These are phyloP conservation scores for Polytolypa hystricis DNA, from an alignment of 2,329 filamentous ascomycete species.

Conservation along the genomic window DNA sequence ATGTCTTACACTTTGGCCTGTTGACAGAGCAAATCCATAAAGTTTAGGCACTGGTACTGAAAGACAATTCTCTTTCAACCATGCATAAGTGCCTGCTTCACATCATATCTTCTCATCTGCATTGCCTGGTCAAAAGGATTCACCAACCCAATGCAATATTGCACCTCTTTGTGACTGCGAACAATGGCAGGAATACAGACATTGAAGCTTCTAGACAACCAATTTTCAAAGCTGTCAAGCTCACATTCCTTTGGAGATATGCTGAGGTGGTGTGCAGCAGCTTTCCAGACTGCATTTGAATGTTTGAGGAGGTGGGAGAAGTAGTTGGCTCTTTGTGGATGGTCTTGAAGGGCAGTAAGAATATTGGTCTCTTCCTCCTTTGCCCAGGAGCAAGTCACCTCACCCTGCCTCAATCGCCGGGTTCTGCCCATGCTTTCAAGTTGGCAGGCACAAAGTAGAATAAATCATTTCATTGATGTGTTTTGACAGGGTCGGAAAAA, in stretches of 20 bases:
- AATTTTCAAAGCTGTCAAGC: slow-evolving; percentile 2
- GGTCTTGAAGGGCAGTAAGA: slow-evolving; percentile 7
- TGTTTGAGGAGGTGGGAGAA: slow-evolving; percentile 1
- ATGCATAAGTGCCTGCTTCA: slow-evolving; percentile 8
- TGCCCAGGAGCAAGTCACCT: slow-evolving; percentile 3
- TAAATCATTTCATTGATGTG: too few species aligned
- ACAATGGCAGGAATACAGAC: slow-evolving; percentile 18
- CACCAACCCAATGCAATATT: slow-evolving; percentile 6
- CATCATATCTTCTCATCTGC: slow-evolving; percentile 9
- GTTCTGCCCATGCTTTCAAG: slow-evolving; percentile 1
- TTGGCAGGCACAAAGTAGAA: too few species aligned
- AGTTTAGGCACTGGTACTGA: slow-evolving; percentile 11
- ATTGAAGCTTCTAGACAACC: slow-evolving; percentile 27
- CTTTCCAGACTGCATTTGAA: slow-evolving; percentile 2
- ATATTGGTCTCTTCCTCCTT: slow-evolving; percentile 1
- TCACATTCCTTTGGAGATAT: slow-evolving; percentile 7
- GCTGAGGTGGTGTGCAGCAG: slow-evolving; percentile 10
- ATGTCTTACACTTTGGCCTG: slow-evolving; percentile 10
- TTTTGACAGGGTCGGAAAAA: too few species aligned
- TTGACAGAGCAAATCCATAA: slow-evolving; percentile 11
- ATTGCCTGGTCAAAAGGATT: slow-evolving; percentile 7
- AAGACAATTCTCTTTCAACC: slow-evolving; percentile 9
- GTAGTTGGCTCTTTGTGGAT: slow-evolving; percentile 13
- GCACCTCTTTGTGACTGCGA: background rate
- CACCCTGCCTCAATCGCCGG: slow-evolving; percentile 1